Evolutionary conservation across 495 filamentous ascomycete species (phyloP).

Genomic region (Xylaria venustula): DNA sequence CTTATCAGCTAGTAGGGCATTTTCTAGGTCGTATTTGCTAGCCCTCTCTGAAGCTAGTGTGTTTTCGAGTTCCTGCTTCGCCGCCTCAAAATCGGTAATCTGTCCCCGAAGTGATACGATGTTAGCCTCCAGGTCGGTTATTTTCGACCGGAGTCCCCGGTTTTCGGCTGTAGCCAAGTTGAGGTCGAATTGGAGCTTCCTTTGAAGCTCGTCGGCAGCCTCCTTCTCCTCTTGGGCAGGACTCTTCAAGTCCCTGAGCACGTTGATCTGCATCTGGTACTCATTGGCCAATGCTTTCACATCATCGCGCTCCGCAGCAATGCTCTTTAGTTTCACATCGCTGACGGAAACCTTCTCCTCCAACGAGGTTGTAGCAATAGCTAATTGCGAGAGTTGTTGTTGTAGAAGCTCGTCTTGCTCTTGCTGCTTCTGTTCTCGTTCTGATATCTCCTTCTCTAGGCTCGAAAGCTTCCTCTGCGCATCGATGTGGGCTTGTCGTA

Average conservation of each 20-base stretch:
- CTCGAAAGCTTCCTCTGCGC: conserved; percentile 29
- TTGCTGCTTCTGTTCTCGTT: conserved; percentile 33
- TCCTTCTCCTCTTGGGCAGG: conserved; percentile 13
- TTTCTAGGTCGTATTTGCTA: conserved; percentile 2
- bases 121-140: conserved; percentile 22
- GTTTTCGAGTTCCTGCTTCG: conserved; percentile 18
- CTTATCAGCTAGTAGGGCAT: neutral
- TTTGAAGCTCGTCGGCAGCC: conserved; percentile 22
- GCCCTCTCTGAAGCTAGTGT: conserved; percentile 20
- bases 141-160: conserved; percentile 15
- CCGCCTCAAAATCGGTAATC: conserved; percentile 19
- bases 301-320: conserved; percentile 25
- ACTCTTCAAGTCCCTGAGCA: conserved; percentile 18
- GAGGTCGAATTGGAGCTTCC: conserved; percentile 25
- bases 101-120: conserved; percentile 17
- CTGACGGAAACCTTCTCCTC: conserved; percentile 36
- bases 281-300: conserved; percentile 20
- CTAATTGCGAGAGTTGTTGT: conserved; percentile 36
- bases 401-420: conserved; percentile 36
- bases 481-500: conserved; percentile 29
- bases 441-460: conserved; percentile 34
- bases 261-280: conserved; percentile 17
- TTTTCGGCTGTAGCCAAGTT: conserved; percentile 15
- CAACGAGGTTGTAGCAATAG: conserved; percentile 31
- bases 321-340: conserved; percentile 36